phyloP scores from a whole-genome alignment of 345 rosid genomes.

The Fremontodendron californicum region DNA sequence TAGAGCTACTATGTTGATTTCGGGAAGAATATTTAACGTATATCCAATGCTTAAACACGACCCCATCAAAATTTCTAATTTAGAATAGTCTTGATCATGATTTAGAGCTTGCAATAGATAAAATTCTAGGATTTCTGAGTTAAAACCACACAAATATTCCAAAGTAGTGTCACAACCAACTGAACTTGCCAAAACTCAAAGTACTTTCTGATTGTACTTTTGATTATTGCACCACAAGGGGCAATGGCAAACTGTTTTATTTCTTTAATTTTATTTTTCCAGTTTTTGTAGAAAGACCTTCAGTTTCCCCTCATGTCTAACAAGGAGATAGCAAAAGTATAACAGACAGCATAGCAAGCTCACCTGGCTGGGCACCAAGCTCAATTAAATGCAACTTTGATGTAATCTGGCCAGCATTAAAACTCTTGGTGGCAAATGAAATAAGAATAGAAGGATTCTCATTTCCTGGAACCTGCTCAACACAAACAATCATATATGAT shows the following conservation, averaged over 20 bases:
- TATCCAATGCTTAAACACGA: neutral
- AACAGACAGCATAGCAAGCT: slow-evolving; percentile 5
- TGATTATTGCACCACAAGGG: too few relatives aligned
- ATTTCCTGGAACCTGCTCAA: slow-evolving; percentile 77
- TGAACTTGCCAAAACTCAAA: too few relatives aligned
- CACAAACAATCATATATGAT: neutral
- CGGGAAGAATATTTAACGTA: neutral
- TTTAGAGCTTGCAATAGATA: too few relatives aligned
- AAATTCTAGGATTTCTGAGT: too few relatives aligned
- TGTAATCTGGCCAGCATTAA: slow-evolving; percentile 83
- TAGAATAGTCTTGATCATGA: too few relatives aligned
- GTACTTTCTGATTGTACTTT: too few relatives aligned
- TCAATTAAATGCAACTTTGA: slow-evolving; percentile 93
- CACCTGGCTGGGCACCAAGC: slow-evolving; percentile 98
- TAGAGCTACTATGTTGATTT: neutral
- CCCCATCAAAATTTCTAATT: neutral
- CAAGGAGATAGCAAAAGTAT: neutral
- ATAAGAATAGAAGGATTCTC: slow-evolving; percentile 89
- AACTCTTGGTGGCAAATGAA: slow-evolving; percentile 81
- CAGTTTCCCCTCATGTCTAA: neutral
- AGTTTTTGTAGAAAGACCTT: too few relatives aligned
- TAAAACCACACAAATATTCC: too few relatives aligned
- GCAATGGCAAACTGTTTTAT: too few relatives aligned
- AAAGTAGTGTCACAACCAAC: too few relatives aligned
- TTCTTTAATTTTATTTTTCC: too few relatives aligned